These are phyloP conservation scores for Chrysoporthe cubensis DNA, from an alignment of 2,329 filamentous ascomycete species.

Conservation along the genomic window DNA sequence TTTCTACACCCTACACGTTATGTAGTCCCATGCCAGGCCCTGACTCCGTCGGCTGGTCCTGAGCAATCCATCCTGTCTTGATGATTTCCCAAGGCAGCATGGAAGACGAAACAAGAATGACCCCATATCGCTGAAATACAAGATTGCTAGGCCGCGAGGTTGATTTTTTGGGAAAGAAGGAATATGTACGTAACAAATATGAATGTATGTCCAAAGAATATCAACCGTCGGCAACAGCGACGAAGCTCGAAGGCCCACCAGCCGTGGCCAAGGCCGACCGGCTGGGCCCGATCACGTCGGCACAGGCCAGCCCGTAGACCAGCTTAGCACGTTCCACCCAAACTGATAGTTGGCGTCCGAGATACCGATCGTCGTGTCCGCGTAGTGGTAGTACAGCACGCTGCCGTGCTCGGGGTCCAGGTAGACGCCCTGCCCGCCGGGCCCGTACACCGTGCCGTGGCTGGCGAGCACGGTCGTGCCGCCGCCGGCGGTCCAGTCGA, in stretches of 20 bases:
- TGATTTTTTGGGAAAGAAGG: not conserved
- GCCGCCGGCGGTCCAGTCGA: constrained; percentile 56
- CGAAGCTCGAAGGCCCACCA: not conserved
- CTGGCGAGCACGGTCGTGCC: constrained; percentile 62
- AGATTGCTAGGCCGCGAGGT: not conserved
- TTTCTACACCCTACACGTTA: too few species aligned
- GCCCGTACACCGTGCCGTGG: constrained; percentile 63
- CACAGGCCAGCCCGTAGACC: constrained; percentile 49
- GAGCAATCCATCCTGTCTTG: too few species aligned
- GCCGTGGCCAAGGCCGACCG: too few species aligned
- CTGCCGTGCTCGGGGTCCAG: constrained; percentile 50
- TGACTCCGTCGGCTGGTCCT: too few species aligned
- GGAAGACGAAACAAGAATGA: too few species aligned
- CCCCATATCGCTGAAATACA: not conserved
- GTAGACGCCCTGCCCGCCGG: constrained; percentile 65
- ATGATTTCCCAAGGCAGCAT: too few species aligned
- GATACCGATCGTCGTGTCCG: constrained; percentile 57
- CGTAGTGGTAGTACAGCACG: constrained; percentile 67
- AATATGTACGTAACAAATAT: not conserved
- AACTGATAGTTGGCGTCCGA: constrained; percentile 50
- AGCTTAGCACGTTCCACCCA: constrained; percentile 50
- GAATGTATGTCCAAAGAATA: not conserved
- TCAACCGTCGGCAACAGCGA: not conserved
- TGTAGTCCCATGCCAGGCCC: too few species aligned
- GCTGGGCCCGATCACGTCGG: not conserved